Evolutionary conservation across 2,329 filamentous ascomycete species (phyloP).

Genomic region (Colletotrichum orbiculare): DNA sequence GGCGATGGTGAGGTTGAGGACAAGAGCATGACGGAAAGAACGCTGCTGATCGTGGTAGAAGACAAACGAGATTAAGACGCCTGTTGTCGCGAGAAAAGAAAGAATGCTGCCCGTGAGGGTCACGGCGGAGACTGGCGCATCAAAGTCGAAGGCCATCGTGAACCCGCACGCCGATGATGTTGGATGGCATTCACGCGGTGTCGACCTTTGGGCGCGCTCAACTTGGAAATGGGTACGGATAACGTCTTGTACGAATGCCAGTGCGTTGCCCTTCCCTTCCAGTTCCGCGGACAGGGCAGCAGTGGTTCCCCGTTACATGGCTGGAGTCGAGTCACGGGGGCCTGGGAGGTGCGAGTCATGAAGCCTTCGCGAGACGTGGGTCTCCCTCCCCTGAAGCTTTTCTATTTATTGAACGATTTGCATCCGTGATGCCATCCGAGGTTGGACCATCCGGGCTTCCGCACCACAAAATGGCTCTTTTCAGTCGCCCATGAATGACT

Average conservation of each 20-base stretch:
- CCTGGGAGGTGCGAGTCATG: constrained; percentile 30
- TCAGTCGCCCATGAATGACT: no score
- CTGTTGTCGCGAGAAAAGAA: constrained; percentile 28
- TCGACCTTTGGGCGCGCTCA: constrained; percentile 1
- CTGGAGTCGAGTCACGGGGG: constrained; percentile 28
- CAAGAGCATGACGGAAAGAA: constrained; percentile 40
- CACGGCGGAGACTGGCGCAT: constrained; percentile 31
- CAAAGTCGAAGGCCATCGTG: constrained; percentile 29
- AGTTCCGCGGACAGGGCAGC: constrained; percentile 7
- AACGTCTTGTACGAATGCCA: constrained; percentile 33
- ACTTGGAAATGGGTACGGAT: constrained; percentile 23
- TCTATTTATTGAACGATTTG: constrained; percentile 32
- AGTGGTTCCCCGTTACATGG: constrained; percentile 25
- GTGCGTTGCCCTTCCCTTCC: constrained; percentile 1
- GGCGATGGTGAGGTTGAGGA: constrained; percentile 40
- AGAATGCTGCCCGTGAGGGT: constrained; percentile 35
- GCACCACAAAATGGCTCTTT: constrained; percentile 1
- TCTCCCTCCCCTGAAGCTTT: constrained; percentile 23
- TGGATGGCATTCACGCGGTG: constrained; percentile 26
- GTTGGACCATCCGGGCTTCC: background rate
- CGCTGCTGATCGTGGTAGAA: constrained; percentile 38
- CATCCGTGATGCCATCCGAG: constrained; percentile 29
- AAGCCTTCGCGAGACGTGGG: constrained; percentile 26
- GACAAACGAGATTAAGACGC: constrained; percentile 30
- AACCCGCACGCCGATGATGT: constrained; percentile 33